A percentile compares a stretch with the other conserved stretches of the same genome.
Conservation (phyloP, 73 alveolate genomes). For the Paramecium caudatum region DNA sequence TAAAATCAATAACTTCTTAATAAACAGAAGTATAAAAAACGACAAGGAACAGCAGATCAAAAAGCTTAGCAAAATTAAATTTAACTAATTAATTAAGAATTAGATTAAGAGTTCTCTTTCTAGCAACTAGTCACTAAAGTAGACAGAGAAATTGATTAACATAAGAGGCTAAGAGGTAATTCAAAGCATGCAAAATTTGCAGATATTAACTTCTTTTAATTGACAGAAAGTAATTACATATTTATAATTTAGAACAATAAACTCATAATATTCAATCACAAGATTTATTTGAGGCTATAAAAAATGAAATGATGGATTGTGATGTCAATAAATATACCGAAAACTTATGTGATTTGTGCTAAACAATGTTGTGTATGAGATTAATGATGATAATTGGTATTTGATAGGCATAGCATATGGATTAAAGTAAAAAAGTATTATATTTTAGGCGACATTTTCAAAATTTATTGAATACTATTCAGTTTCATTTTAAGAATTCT, state of each 20-base stretch:
- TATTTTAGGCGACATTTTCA: conserved; percentile 43
- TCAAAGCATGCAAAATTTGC: not conserved
- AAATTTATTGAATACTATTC: conserved; percentile 22
- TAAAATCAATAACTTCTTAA: conserved; percentile 4
- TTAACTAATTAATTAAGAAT: not conserved
- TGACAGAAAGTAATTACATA: conserved; percentile 1
- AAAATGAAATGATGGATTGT: conserved; percentile 55
- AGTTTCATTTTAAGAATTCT: conserved; percentile 34
- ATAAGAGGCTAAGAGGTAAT: not conserved
- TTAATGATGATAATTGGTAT: conserved; percentile 66
- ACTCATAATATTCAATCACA: not conserved
- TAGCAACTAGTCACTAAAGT: not conserved
- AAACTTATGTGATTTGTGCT: conserved; percentile 24
- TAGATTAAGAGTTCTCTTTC: conserved; percentile 44
- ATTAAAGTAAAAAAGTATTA: not conserved
- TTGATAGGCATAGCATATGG: conserved; percentile 65
- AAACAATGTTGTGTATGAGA: conserved; percentile 38
- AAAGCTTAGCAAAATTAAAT: not conserved
- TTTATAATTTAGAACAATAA: not conserved
- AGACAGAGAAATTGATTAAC: not conserved
- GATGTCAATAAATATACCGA: not conserved
- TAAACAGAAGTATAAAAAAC: not conserved
- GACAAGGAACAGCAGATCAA: no score
- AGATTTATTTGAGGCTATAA: conserved; percentile 63
- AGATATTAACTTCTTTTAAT: conserved; percentile 50